Conservation (phyloP, 164 flowering plant genomes). For the Pachysandra terminalis region DNA sequence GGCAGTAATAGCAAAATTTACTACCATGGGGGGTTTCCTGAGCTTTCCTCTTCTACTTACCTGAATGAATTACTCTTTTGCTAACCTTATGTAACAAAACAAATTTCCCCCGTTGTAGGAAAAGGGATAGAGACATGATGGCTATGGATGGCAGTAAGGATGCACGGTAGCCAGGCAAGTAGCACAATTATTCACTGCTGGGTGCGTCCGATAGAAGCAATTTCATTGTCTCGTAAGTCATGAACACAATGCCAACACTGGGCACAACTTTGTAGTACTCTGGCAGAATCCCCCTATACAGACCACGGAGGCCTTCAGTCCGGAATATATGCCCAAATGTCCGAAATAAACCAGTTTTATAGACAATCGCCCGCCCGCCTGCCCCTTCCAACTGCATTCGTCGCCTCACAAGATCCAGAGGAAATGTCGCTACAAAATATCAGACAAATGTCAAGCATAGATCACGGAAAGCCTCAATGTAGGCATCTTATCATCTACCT, state of each 20-base stretch:
- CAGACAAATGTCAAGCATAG: conserved; percentile 6
- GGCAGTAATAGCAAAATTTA: conserved; percentile 50
- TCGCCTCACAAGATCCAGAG: conserved; percentile 81
- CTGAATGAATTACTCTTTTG: conserved; percentile 5
- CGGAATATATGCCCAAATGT: conserved; percentile 57
- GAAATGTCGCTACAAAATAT: conserved; percentile 61
- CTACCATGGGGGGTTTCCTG: conserved; percentile 30
- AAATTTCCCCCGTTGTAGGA: neutral
- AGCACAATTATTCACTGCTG: conserved; percentile 18
- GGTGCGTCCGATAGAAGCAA: conserved; percentile 38
- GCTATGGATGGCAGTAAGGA: neutral
- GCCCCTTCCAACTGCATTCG: conserved; percentile 92
- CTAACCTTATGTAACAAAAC: neutral
- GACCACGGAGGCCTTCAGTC: conserved; percentile 62
- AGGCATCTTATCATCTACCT: too few relatives aligned
- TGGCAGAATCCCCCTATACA: conserved; percentile 81
- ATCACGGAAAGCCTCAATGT: neutral
- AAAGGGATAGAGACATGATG: neutral
- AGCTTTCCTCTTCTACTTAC: conserved; percentile 18
- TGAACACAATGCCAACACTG: conserved; percentile 77
- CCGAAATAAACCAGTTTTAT: conserved; percentile 58
- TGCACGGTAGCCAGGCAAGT: neutral
- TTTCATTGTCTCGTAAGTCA: conserved; percentile 78
- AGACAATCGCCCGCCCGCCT: conserved; percentile 66
- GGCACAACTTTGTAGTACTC: conserved; percentile 90